A percentile compares a stretch with the other conserved stretches of the same genome.
Evolutionary conservation across 306 rosid species (phyloP).

Genomic region (Castanea mollissima): DNA sequence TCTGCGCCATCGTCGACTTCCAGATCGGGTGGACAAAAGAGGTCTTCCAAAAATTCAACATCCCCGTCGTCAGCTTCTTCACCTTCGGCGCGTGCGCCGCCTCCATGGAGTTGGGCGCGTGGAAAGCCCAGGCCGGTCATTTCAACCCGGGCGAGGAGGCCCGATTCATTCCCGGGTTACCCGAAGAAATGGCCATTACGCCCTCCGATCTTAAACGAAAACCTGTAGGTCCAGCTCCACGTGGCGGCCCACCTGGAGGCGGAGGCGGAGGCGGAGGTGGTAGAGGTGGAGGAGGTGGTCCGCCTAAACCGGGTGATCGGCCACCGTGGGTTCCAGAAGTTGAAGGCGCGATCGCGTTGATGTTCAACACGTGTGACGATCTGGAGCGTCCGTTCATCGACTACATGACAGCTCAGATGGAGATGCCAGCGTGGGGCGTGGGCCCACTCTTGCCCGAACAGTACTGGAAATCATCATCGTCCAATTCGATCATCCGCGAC

Average conservation of each 20-base stretch:
- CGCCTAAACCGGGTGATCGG: constrained; percentile 27
- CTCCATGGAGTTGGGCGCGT: constrained; percentile 48
- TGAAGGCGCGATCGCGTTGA: constrained; percentile 23
- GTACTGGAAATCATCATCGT: constrained; percentile 49
- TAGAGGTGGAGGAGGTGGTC: constrained; percentile 21
- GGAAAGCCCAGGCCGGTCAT: constrained; percentile 49
- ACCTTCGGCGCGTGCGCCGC: constrained; percentile 60
- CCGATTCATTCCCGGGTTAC: constrained; percentile 54
- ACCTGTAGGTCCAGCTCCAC: constrained; percentile 4
- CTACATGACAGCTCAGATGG: constrained; percentile 25
- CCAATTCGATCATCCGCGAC: constrained; percentile 34
- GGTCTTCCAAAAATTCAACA: constrained; percentile 30
- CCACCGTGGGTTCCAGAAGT: constrained; percentile 46
- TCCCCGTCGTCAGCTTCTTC: constrained; percentile 53
- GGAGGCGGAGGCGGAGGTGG: not conserved
- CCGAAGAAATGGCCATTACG: constrained; percentile 45
- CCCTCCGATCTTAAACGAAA: constrained; percentile 34
- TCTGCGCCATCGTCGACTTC: constrained; percentile 56
- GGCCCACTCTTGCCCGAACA: constrained; percentile 71
- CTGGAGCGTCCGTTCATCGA: constrained; percentile 56
- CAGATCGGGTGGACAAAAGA: constrained; percentile 52
- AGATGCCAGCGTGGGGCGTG: constrained; percentile 61
- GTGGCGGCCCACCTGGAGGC: not conserved
- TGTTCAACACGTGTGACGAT: constrained; percentile 77
- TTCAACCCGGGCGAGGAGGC: constrained; percentile 39